Conservation (phyloP, 139 green algal genomes). For the Chlamydomonas schloesseri region DNA sequence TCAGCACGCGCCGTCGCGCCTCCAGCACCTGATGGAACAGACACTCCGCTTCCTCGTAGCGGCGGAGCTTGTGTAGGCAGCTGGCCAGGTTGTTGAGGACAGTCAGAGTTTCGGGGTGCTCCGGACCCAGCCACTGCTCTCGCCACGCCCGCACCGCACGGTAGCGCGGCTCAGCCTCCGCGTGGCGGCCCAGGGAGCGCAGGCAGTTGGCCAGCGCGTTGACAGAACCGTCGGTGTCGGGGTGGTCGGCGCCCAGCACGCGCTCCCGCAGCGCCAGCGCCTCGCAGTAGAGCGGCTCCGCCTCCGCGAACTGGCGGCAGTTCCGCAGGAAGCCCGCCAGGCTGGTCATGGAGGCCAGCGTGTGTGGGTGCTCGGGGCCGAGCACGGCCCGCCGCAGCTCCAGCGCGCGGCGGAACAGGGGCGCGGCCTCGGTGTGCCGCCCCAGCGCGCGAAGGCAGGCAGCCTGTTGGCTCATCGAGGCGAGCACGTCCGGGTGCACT, state of each 20-base stretch:
- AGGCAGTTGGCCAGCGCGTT: slow-evolving; percentile 33
- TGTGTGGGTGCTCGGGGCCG: neutral
- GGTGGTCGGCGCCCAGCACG: slow-evolving; percentile 24
- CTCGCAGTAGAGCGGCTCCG: neutral
- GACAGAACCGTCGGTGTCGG: neutral
- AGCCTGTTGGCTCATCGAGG: too few species aligned
- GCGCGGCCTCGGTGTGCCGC: too few species aligned
- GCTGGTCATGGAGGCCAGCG: neutral
- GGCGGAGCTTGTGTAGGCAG: neutral
- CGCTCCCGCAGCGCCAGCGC: neutral
- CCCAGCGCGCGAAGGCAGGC: too few species aligned
- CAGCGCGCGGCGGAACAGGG: neutral
- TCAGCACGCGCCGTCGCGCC: too few species aligned
- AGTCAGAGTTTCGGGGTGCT: neutral
- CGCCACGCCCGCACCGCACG: too few species aligned
- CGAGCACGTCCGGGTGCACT: too few species aligned
- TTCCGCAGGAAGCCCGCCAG: neutral
- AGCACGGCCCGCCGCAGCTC: neutral
- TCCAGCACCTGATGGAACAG: too few species aligned
- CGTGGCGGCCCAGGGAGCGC: neutral
- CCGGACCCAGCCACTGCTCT: neutral
- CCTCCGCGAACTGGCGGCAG: neutral
- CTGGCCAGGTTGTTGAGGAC: neutral
- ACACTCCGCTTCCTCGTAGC: neutral
- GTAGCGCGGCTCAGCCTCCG: slow-evolving; percentile 25